Conservation (phyloP, 345 rosid genomes). For the Balakata baccata region DNA sequence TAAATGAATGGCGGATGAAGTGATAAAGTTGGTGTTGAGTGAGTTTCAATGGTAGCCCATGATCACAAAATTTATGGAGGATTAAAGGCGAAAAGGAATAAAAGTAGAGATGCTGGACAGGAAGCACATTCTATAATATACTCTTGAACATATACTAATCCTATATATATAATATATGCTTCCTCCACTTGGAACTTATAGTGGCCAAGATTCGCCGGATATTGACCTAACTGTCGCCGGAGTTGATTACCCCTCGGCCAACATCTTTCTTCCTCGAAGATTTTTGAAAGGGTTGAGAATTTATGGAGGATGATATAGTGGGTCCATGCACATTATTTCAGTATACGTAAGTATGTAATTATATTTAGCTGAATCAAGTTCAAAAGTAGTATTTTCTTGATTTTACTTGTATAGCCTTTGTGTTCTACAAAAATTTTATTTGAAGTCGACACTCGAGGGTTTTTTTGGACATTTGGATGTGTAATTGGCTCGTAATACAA, state of each 20-base stretch:
- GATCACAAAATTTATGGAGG: conserved; percentile 50
- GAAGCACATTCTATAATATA: conserved; percentile 26
- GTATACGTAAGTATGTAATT: no score
- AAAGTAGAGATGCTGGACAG: conserved; percentile 7
- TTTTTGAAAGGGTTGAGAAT: conserved; percentile 17
- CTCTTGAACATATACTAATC: conserved; percentile 20
- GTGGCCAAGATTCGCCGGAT: conserved; percentile 42
- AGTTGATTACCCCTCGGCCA: not conserved
- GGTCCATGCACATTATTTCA: not conserved
- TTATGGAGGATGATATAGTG: conserved; percentile 19
- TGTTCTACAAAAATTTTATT: not conserved
- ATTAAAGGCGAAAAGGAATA: conserved; percentile 5
- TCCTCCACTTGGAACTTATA: conserved; percentile 46
- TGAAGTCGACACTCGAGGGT: not conserved
- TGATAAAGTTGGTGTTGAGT: conserved; percentile 25
- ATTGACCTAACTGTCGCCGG: conserved; percentile 24
- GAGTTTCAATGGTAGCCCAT: conserved; percentile 32
- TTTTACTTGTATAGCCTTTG: no score
- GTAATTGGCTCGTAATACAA: not conserved
- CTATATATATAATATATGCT: conserved; percentile 42
- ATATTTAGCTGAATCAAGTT: no score
- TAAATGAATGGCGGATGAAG: no score
- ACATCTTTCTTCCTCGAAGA: conserved; percentile 16
- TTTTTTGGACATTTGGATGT: not conserved
- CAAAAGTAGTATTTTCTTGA: no score